phyloP scores from a whole-genome alignment of 202 grass and related monocot genomes.

The Digitaria exilis region DNA sequence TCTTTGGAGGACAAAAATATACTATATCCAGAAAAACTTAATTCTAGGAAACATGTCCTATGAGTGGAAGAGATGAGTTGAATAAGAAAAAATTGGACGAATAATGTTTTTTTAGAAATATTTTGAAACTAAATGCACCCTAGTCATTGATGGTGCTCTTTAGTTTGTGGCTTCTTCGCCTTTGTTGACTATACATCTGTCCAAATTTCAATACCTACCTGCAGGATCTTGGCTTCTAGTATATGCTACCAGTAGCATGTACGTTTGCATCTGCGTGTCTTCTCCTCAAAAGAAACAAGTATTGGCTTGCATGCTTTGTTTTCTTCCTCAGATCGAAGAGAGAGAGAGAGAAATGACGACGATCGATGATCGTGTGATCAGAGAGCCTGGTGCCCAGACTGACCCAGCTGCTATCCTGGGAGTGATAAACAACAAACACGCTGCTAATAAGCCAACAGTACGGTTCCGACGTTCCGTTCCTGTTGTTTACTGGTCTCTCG shows the following conservation, averaged over 20 bases:
- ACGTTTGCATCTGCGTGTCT: neutral
- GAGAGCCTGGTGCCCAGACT: neutral
- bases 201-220: neutral
- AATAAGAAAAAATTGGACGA: too few species aligned
- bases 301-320: slow-evolving; percentile 13
- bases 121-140: too few species aligned
- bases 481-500: neutral
- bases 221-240: slow-evolving; percentile 18
- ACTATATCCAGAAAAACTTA: too few species aligned
- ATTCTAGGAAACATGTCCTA: too few species aligned
- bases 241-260: neutral
- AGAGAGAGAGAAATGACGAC: too few species aligned
- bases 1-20: too few species aligned
- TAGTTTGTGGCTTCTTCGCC: too few species aligned
- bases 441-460: neutral
- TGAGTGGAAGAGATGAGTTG: too few species aligned
- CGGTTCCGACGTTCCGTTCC: too few species aligned
- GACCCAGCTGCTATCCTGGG: neutral
- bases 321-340: neutral
- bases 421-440: neutral
- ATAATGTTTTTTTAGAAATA: too few species aligned
- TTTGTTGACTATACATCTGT: too few species aligned
- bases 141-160: too few species aligned
- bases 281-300: neutral
- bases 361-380: neutral